phyloP scores from a whole-genome alignment of 805 yeast species.

The Starmerella gropengiesseri region DNA sequence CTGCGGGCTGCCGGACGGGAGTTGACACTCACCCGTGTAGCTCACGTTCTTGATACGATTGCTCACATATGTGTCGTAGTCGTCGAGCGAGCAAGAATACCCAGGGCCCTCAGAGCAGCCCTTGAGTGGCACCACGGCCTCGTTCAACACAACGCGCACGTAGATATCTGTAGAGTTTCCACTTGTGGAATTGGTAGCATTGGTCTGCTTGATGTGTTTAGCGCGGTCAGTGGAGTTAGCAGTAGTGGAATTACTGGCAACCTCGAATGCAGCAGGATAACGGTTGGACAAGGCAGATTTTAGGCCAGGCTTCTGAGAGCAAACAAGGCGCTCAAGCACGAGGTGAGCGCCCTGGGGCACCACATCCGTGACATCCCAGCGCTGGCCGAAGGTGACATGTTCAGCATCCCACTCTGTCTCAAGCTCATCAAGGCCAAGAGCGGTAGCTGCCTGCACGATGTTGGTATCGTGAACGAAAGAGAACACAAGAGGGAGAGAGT shows the following conservation, averaged over 20 bases:
- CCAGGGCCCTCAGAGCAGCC: conserved; percentile 43
- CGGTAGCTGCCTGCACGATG: conserved; percentile 38
- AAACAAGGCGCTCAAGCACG: conserved; percentile 30
- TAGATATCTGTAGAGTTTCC: conserved; percentile 25
- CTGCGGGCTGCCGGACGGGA: conserved; percentile 7
- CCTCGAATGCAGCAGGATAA: conserved; percentile 19
- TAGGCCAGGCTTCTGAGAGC: conserved; percentile 26
- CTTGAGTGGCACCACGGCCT: conserved; percentile 43
- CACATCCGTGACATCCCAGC: conserved; percentile 38
- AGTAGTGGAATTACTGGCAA: background rate
- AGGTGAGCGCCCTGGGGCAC: conserved; percentile 27
- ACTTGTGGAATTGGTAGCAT: conserved; percentile 3
- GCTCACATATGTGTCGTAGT: conserved; percentile 18
- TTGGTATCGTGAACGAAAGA: conserved; percentile 52
- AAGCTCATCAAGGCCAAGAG: conserved; percentile 40
- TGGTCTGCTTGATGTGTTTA: background rate
- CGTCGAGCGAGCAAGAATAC: conserved; percentile 34
- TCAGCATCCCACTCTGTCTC: conserved; percentile 31
- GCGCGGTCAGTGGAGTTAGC: conserved; percentile 4
- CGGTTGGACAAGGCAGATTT: conserved; percentile 6
- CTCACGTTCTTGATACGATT: conserved; percentile 9
- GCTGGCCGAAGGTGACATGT: conserved; percentile 36
- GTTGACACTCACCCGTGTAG: conserved; percentile 17
- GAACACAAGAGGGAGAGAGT: conserved; percentile 34
- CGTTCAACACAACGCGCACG: conserved; percentile 42